Percentiles rank a stretch among this genome's conserved stretches.
Evolutionary conservation across 2,329 filamentous ascomycete genomes (phyloP).

Genomic region (Tympanopsis confertula): DNA sequence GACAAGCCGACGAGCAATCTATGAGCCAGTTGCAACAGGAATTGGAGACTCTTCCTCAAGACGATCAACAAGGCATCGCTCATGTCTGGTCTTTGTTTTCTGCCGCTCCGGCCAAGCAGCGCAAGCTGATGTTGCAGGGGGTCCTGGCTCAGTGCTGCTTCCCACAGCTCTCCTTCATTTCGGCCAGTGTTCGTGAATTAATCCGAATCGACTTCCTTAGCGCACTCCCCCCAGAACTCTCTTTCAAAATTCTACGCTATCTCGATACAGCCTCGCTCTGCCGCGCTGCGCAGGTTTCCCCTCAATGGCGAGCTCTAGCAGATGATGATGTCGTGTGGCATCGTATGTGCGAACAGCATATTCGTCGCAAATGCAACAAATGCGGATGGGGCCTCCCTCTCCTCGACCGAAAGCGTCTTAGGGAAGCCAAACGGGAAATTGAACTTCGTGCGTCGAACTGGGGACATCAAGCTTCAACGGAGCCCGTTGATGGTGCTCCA

Average conservation of each 20-base stretch:
- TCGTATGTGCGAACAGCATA: conserved; percentile 94
- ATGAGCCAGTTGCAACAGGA: conserved; percentile 95
- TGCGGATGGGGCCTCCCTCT: conserved; percentile 91
- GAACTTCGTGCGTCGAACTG: conserved; percentile 38
- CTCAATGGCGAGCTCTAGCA: conserved; percentile 76
- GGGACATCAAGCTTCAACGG: conserved; percentile 7
- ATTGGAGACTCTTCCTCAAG: conserved; percentile 67
- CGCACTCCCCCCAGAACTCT: conserved; percentile 78
- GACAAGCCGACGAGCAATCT: conserved; percentile 85
- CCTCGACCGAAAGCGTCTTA: conserved; percentile 75
- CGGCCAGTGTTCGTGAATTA: conserved; percentile 79
- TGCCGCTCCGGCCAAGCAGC: conserved; percentile 82
- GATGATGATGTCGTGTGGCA: conserved; percentile 98
- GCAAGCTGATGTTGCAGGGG: conserved; percentile 91
- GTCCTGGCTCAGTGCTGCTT: conserved; percentile 96
- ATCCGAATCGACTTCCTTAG: conserved; percentile 95
- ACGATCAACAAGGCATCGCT: conserved; percentile 88
- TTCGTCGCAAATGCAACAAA: conserved; percentile 84
- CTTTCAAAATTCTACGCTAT: conserved; percentile 84
- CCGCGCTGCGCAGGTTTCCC: conserved; percentile 89
- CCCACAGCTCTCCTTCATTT: conserved; percentile 86
- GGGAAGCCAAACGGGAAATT: conserved; percentile 77
- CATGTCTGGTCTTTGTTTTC: conserved; percentile 98
- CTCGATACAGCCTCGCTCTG: conserved; percentile 90
- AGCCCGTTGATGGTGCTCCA: neutral